A percentile compares a stretch with the other conserved stretches of the same genome.
phyloP scores from a whole-genome alignment of 2,329 filamentous ascomycete species.

The Colletotrichum paranaense region DNA sequence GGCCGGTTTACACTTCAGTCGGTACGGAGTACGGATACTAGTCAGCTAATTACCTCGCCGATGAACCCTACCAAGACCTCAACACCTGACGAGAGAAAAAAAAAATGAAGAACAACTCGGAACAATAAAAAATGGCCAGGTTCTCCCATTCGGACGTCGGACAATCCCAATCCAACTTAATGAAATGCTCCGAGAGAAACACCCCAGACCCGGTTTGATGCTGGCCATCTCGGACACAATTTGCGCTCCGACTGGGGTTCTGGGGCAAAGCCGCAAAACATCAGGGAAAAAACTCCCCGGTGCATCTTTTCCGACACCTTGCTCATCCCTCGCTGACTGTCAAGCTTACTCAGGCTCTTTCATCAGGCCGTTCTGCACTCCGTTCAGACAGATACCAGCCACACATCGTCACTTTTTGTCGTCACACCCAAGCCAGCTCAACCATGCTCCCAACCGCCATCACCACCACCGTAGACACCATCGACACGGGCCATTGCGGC shows the following conservation, averaged over 20 bases:
- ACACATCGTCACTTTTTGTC: background rate
- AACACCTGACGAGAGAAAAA: background rate
- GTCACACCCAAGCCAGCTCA: background rate
- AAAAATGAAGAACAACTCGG: background rate
- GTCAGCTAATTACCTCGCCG: background rate
- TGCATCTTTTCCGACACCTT: conserved; percentile 10
- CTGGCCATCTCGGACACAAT: conserved; percentile 30
- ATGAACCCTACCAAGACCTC: too few relatives aligned
- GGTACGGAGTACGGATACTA: background rate
- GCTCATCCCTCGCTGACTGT: background rate
- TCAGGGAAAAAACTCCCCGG: conserved; percentile 31
- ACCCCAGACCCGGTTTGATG: conserved; percentile 25
- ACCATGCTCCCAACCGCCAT: background rate
- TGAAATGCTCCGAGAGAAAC: conserved; percentile 35
- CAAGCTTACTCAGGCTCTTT: background rate
- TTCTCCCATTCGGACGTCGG: conserved; percentile 13
- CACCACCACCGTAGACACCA: too few relatives aligned
- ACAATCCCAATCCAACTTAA: conserved; percentile 31
- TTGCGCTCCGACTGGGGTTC: conserved; percentile 3
- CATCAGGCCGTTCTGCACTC: background rate
- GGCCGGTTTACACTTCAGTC: background rate
- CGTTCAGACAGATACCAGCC: background rate
- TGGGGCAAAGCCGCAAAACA: conserved; percentile 20
- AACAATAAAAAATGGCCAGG: background rate
- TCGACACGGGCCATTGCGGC: background rate